Percentiles rank a stretch among this genome's conserved stretches.
Conservation (phyloP, 805 yeast species). For the Candida peoriensis region DNA sequence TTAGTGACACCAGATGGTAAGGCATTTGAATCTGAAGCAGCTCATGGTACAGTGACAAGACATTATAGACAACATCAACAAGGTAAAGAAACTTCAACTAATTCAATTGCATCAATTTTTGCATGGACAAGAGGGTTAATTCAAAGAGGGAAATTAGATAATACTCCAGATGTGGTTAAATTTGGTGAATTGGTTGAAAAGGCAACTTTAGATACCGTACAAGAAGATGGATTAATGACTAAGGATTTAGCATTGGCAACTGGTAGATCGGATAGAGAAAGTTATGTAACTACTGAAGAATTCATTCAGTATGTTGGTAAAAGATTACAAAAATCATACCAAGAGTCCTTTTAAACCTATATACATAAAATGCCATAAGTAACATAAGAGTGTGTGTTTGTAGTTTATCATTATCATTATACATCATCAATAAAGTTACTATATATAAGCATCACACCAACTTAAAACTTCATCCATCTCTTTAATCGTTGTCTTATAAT, state of each 20-base stretch:
- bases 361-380: not conserved
- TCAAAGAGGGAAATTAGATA: conserved; percentile 88
- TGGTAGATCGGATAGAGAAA: conserved; percentile 77
- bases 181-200: conserved; percentile 77
- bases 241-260: conserved; percentile 90
- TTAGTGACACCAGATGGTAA: conserved; percentile 94
- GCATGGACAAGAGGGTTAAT: conserved; percentile 95
- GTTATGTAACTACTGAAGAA: conserved; percentile 89
- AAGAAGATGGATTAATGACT: conserved; percentile 84
- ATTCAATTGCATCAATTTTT: conserved; percentile 93
- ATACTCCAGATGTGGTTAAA: conserved; percentile 75
- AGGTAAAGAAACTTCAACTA: conserved; percentile 96
- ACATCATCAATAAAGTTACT: not conserved
- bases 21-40: conserved; percentile 95
- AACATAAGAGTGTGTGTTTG: not conserved
- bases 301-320: conserved; percentile 77
- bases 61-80: conserved; percentile 94
- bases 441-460: conserved; percentile 17
- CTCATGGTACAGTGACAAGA: conserved; percentile 98
- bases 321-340: conserved; percentile 40
- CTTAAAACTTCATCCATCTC: conserved; percentile 14
- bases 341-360: conserved; percentile 7
- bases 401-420: not conserved
- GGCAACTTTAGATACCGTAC: conserved; percentile 85
- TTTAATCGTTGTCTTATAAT: conserved; percentile 5